Conservation (phyloP, 2,329 filamentous ascomycete genomes). For the Pyrenochaeta sp. region DNA sequence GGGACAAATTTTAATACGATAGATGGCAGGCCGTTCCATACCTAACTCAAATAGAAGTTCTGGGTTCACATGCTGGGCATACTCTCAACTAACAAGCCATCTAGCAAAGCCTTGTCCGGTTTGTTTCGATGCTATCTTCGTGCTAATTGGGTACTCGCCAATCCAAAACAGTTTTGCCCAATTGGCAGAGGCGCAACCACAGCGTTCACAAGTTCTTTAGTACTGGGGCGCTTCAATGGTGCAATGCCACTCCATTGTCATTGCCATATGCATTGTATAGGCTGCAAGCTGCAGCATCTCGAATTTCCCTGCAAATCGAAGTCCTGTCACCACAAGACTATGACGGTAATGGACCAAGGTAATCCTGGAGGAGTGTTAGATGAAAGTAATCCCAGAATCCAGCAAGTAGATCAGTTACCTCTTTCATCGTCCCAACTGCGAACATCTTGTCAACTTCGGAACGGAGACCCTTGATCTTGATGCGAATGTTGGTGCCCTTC, state of each 20-base stretch:
- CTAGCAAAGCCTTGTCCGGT: neutral
- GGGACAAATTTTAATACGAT: constrained; percentile 13
- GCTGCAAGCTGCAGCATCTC: neutral
- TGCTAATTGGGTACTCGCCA: neutral
- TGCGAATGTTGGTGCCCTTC: constrained; percentile 88
- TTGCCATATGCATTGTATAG: neutral
- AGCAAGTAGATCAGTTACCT: constrained; percentile 50
- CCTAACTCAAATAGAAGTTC: neutral
- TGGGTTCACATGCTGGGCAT: neutral
- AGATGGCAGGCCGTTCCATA: constrained; percentile 12
- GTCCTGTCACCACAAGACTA: constrained; percentile 17
- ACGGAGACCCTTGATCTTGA: constrained; percentile 93
- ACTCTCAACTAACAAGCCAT: neutral
- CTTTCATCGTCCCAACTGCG: constrained; percentile 97
- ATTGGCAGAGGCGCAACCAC: neutral
- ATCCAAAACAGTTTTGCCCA: neutral
- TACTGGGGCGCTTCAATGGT: neutral
- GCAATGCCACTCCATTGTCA: neutral
- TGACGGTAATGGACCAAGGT: constrained; percentile 47
- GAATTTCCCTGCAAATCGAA: neutral
- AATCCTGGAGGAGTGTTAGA: constrained; percentile 44
- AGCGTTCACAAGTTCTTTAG: neutral
- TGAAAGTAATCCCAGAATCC: constrained; percentile 3
- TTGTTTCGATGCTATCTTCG: no score
- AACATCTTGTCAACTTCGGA: constrained; percentile 95